Evolutionary conservation across 345 rosid species (phyloP).

Genomic region (Linum usitatissimum): DNA sequence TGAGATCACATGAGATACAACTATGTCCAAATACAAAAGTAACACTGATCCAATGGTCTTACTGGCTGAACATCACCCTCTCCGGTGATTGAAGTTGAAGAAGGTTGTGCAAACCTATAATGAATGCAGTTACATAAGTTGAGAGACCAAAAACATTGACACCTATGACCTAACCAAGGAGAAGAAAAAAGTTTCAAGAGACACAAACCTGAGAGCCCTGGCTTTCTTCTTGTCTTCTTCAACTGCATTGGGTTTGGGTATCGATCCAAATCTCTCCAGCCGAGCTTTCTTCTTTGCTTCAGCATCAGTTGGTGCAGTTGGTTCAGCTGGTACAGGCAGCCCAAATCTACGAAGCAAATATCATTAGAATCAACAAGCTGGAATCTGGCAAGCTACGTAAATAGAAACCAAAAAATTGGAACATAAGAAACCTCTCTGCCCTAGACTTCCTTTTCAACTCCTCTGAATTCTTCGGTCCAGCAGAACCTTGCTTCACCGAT

Average conservation of each 20-base stretch:
- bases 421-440: slow-evolving; percentile 62
- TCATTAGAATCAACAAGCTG: neutral
- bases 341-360: slow-evolving; percentile 47
- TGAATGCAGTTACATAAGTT: slow-evolving; percentile 1
- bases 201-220: slow-evolving; percentile 58
- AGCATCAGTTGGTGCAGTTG: slow-evolving; percentile 38
- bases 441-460: slow-evolving; percentile 83
- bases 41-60: slow-evolving; percentile 11
- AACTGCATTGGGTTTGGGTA: slow-evolving; percentile 37
- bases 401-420: neutral
- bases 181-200: neutral
- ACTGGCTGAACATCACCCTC: slow-evolving; percentile 42
- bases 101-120: slow-evolving; percentile 52
- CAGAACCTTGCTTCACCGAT: slow-evolving; percentile 26
- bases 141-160: slow-evolving; percentile 1
- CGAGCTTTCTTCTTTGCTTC: slow-evolving; percentile 85
- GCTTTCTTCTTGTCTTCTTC: slow-evolving; percentile 82
- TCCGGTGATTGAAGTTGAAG: slow-evolving; percentile 38
- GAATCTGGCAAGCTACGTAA: neutral
- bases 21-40: slow-evolving; percentile 1
- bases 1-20: neutral
- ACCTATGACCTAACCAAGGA: neutral
- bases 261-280: slow-evolving; percentile 58
- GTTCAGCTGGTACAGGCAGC: slow-evolving; percentile 30
- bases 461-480: slow-evolving; percentile 47